A percentile compares a stretch with the other conserved stretches of the same genome.
phyloP scores from a whole-genome alignment of 2,329 filamentous ascomycete species.

The Epichloe gansuensis region DNA sequence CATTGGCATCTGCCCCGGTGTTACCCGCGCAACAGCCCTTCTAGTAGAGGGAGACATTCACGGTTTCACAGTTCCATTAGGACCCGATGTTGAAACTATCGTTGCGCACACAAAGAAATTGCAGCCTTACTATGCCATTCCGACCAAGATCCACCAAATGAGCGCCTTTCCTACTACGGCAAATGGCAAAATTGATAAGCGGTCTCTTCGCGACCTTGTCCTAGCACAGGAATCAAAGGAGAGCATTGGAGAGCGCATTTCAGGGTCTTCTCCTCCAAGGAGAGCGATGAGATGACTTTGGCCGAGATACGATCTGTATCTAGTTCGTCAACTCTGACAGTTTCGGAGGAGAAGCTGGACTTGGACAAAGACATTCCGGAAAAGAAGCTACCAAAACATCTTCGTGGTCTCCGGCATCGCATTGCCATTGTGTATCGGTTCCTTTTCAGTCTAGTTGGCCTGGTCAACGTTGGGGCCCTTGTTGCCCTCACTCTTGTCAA shows the following conservation, averaged over 20 bases:
- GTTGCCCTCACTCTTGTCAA: conserved; percentile 26
- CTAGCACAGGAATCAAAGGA: conserved; percentile 5
- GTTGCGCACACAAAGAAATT: conserved; percentile 26
- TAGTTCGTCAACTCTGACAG: conserved; percentile 19
- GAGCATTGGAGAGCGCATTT: not conserved
- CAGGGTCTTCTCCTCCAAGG: not conserved
- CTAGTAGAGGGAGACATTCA: conserved; percentile 35
- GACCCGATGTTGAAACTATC: conserved; percentile 25
- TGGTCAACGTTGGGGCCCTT: conserved; percentile 38
- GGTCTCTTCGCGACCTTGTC: conserved; percentile 26
- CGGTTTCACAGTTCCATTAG: conserved; percentile 33
- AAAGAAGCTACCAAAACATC: conserved; percentile 27
- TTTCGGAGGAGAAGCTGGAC: conserved; percentile 17
- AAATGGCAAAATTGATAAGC: conserved; percentile 47
- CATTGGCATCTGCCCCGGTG: conserved; percentile 33
- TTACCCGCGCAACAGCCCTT: conserved; percentile 35
- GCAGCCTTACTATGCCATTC: conserved; percentile 45
- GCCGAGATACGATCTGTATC: conserved; percentile 19
- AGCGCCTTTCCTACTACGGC: conserved; percentile 34
- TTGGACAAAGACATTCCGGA: conserved; percentile 23
- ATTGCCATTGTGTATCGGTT: conserved; percentile 43
- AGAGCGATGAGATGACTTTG: conserved; percentile 12
- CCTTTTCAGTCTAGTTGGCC: conserved; percentile 40
- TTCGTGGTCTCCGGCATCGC: conserved; percentile 29
- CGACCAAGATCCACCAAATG: conserved; percentile 31